Evolutionary conservation across 83 land plant species (phyloP), one percentile per base, ranked within the genome.

Genomic region (Picea abies): DNA sequence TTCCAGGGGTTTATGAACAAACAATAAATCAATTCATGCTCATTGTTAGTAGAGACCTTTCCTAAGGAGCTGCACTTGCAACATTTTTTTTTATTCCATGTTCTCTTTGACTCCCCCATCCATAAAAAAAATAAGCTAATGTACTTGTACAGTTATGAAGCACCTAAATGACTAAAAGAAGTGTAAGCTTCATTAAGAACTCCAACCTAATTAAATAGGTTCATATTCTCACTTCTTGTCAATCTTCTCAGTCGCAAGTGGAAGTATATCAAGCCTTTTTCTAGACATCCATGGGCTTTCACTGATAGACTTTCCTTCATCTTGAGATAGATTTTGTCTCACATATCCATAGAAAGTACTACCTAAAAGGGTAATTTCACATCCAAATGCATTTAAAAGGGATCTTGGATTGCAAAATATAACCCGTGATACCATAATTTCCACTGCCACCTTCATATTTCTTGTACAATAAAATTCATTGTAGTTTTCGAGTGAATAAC

Each of bases 271-370:
- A 35, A 35, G 35, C 35, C 35, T 35, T 35, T 35, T 35, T 35
- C 35, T 35, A 35, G 35, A 35, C 1, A 91, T 86, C 9, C 89
- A 78, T 19, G 87, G 91, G 15, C 90, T 88, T 37, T 84, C 20
- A 81, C 88, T 60, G 84, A 60, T 20, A 91, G 91, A 25, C 83
- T 80, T 60, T 77, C 84, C 16, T 87, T 81, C 67, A 82, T 84
- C 80, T 78, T 90, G 91, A 9, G 94, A 87, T n/a, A 97, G 86
- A 81, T 82, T 62, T 58, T 97, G 96, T 68, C 99, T 90, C 56
- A 95, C 92, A 82, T 97, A 97, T 5, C 99, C 99, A 85, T 97
- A 97, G 88, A 94, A 97, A 68, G 92, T 95, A 85, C 99, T 95
- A 79, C 99, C 99, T 2, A 87, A 4, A 19, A 97, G 93, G 8